Evolutionary conservation across 139 green algal species (phyloP), one percentile per base, ranked within the genome.

Genomic region (Trebouxia sp.): DNA sequence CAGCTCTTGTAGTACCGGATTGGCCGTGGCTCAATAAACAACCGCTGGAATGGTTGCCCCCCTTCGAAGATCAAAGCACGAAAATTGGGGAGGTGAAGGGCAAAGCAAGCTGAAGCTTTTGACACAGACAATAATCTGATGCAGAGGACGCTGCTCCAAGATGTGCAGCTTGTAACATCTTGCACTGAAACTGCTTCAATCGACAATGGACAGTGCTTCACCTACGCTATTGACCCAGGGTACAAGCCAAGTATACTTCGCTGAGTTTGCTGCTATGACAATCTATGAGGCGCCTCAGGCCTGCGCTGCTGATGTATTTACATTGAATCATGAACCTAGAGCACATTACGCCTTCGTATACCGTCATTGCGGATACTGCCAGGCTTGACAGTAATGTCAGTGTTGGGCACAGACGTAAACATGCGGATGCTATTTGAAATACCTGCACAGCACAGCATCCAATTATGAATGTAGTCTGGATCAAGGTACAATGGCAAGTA

Each of bases 1-100:
- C 62, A n/a, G 62, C 62, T 28, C 28, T 72, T 3, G 14, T 72
- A 45, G 62, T 72, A 5, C 62, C 62, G 11, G 32, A 72, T 24
- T 72, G 62, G 62, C 62, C 32, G 12, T 72, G 62, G 62, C 35
- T 72, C 32, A 72, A 72, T 35, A 72, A 72, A 37, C 32, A 72
- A 24, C 62, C 62, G 12, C 32, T 72, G 32, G 26, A 42, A 30
- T 72, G 62, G 62, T 35, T 72, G 37, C 62, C 62, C 37, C 62
- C 62, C 26, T 26, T 42, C 20, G 37, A 35, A 45, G 62, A 72
- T 43, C 62, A 72, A 37, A 24, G 1, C 3, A 14, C 3, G 1
- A 17, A 53, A 53, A 6, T 53, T 17, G 47, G 20, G 47, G 14
- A 53, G 47, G 20, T 53, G 14, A 53, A 53, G 47, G 47, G 47